Percentiles rank a stretch among this genome's conserved stretches.
phyloP scores from a whole-genome alignment of 306 rosid genomes.

The Geum urbanum region DNA sequence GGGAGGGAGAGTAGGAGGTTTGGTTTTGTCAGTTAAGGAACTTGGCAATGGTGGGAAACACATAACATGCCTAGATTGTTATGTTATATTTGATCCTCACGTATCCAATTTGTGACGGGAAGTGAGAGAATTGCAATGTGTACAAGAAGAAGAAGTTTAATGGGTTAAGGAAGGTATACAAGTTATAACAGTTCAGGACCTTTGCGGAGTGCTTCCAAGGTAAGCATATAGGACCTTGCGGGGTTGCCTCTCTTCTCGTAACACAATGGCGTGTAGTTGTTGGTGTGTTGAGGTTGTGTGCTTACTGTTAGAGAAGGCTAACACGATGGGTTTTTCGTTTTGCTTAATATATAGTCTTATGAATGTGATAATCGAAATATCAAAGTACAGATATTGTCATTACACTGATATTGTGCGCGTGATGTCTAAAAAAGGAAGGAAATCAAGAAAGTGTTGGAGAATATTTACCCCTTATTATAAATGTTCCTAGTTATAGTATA shows the following conservation, averaged over 20 bases:
- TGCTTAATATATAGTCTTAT: background rate
- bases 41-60: background rate
- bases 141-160: background rate
- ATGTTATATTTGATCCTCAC: background rate
- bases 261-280: background rate
- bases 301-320: background rate
- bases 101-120: background rate
- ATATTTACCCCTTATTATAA: too few species aligned
- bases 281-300: background rate
- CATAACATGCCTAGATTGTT: conserved; percentile 4
- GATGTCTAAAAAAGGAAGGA: too few species aligned
- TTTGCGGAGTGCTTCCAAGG: background rate
- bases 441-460: too few species aligned
- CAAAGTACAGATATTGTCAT: too few species aligned
- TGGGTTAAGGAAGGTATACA: background rate
- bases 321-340: background rate
- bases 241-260: background rate
- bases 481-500: too few species aligned
- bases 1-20: conserved; percentile 8
- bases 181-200: background rate
- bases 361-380: too few species aligned
- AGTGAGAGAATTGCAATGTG: background rate
- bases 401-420: too few species aligned
- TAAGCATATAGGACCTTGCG: background rate
- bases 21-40: background rate